Evolutionary conservation across 2,329 filamentous ascomycete genomes (phyloP).

Genomic region (Sphaceloma murrayae): DNA sequence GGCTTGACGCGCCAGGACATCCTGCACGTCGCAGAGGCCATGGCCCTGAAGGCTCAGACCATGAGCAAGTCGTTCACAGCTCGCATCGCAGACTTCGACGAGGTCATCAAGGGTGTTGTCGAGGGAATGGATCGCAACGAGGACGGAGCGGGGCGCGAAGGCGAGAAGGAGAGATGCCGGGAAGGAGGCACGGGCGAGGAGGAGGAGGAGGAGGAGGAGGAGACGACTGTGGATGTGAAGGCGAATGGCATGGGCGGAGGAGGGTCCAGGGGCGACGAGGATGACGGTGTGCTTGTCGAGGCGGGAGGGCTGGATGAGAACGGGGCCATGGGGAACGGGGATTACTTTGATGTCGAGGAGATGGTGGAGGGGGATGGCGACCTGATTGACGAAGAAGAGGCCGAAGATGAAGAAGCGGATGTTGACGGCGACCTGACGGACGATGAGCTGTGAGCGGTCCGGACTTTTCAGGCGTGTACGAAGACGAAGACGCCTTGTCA

Average conservation of each 20-base stretch:
- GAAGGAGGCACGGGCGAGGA: not conserved
- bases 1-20: not conserved
- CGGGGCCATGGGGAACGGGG: slow-evolving; percentile 1
- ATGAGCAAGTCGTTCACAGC: too few relatives aligned
- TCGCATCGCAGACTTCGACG: not conserved
- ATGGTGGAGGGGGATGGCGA: slow-evolving; percentile 10
- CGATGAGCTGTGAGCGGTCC: not conserved
- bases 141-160: not conserved
- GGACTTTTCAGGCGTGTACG: too few relatives aligned
- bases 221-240: not conserved
- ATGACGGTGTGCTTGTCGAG: not conserved
- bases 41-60: too few relatives aligned
- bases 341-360: slow-evolving; percentile 8
- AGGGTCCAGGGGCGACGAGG: not conserved
- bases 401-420: slow-evolving; percentile 1
- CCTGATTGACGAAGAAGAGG: slow-evolving; percentile 6
- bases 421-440: not conserved
- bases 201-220: not conserved
- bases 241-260: too few relatives aligned
- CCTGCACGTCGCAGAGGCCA: not conserved
- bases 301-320: not conserved
- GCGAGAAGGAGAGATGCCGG: not conserved
- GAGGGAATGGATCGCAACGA: not conserved
- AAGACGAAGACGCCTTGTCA: too few relatives aligned
- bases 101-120: not conserved